Conservation (phyloP, 2,329 filamentous ascomycete species). For the Zasmidium citrigriseum region DNA sequence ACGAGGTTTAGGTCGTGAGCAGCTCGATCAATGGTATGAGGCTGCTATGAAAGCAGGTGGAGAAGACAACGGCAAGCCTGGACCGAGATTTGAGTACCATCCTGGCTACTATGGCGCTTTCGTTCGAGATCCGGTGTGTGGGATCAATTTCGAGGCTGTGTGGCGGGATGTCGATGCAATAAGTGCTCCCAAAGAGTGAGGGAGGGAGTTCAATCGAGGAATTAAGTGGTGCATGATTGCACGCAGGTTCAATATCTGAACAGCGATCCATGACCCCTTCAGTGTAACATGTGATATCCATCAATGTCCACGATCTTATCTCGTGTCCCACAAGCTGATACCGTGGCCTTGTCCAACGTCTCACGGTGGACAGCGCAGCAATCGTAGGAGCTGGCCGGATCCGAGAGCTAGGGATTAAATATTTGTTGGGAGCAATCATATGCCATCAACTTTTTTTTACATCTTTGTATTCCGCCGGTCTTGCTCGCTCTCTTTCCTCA, state of each 20-base stretch:
- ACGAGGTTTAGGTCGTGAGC: slow-evolving; percentile 5
- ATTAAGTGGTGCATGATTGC: too few species aligned
- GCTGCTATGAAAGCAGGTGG: slow-evolving; percentile 13
- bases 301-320: too few species aligned
- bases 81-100: slow-evolving; percentile 12
- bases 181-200: neutral
- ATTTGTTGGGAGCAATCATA: neutral
- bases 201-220: too few species aligned
- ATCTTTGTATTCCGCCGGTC: neutral
- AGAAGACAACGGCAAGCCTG: slow-evolving; percentile 16
- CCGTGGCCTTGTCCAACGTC: neutral
- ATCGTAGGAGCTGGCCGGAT: neutral
- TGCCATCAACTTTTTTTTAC: neutral
- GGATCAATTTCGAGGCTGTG: slow-evolving; percentile 10
- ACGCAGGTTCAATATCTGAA: too few species aligned
- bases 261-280: too few species aligned
- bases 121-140: slow-evolving; percentile 12
- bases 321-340: too few species aligned
- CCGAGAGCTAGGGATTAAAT: neutral
- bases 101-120: slow-evolving; percentile 18
- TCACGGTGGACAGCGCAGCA: neutral
- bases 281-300: too few species aligned
- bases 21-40: slow-evolving; percentile 13
- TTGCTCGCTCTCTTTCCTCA: too few species aligned
- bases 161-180: neutral